Conservation (phyloP, 139 green algal species). For the Desmodesmus armatus region DNA sequence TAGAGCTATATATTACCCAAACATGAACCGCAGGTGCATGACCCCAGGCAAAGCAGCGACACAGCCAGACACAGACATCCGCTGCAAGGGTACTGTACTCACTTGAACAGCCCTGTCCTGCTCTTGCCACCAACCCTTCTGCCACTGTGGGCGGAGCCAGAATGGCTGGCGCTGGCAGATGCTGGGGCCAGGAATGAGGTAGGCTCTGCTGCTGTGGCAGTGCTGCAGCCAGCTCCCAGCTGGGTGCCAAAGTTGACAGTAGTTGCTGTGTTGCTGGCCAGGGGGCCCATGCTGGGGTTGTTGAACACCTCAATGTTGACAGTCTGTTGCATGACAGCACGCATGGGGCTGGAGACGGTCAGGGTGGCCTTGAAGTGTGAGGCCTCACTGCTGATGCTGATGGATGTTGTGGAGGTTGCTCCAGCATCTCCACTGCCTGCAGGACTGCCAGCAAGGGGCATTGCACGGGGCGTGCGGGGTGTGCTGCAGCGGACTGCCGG, state of each 20-base stretch:
- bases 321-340: not conserved
- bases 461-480: not conserved
- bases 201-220: no score
- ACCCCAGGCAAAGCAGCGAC: no score
- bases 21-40: no score
- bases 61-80: no score
- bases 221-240: not conserved
- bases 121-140: no score
- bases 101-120: constrained; percentile 24
- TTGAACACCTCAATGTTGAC: constrained; percentile 29
- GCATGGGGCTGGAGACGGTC: constrained; percentile 16
- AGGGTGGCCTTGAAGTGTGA: constrained; percentile 25
- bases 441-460: no score
- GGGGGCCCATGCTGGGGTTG: not conserved
- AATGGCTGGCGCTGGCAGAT: not conserved
- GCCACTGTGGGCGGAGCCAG: no score
- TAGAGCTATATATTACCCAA: no score
- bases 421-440: not conserved
- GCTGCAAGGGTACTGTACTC: no score
- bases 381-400: constrained; percentile 35
- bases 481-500: not conserved
- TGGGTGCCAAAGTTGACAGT: constrained; percentile 14
- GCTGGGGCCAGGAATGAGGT: not conserved
- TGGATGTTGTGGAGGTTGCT: not conserved
- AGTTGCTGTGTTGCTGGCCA: not conserved